Conservation (phyloP, 169 alveolate genomes). For the Cryptosporidium tyzzeri region DNA sequence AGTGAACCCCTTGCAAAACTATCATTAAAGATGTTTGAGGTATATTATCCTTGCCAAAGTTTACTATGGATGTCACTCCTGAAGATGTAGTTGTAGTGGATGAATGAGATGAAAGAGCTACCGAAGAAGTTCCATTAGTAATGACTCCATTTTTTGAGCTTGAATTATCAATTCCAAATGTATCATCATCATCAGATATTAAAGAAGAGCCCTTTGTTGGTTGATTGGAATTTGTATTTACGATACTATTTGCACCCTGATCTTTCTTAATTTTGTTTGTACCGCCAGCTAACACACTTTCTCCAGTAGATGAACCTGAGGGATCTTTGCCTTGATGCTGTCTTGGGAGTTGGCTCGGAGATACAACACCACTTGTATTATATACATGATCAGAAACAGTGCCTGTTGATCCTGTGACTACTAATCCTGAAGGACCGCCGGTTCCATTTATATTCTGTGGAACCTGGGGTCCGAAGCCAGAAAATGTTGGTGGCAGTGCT, state of each 20-base stretch:
- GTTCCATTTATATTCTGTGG: conserved; percentile 5
- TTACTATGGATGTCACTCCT: not conserved
- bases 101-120: conserved; percentile 9
- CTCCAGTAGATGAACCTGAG: not conserved
- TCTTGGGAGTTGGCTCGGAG: not conserved
- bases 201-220: not conserved
- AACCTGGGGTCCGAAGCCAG: not conserved
- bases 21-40: conserved; percentile 62
- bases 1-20: conserved; percentile 69
- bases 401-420: not conserved
- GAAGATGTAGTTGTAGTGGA: conserved; percentile 15
- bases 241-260: not conserved
- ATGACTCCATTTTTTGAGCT: not conserved
- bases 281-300: not conserved
- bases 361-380: not conserved
- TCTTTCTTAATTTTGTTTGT: not conserved
- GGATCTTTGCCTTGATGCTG: conserved; percentile 17
- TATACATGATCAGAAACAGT: not conserved
- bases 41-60: conserved; percentile 32
- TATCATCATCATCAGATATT: not conserved
- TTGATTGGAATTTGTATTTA: conserved; percentile 4
- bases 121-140: conserved; percentile 14
- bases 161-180: not conserved
- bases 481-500: conserved; percentile 42
- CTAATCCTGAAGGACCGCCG: not conserved